A percentile compares a stretch with the other conserved stretches of the same genome.
phyloP scores from a whole-genome alignment of 495 filamentous ascomycete genomes.

The Penicillium longicatenatum region DNA sequence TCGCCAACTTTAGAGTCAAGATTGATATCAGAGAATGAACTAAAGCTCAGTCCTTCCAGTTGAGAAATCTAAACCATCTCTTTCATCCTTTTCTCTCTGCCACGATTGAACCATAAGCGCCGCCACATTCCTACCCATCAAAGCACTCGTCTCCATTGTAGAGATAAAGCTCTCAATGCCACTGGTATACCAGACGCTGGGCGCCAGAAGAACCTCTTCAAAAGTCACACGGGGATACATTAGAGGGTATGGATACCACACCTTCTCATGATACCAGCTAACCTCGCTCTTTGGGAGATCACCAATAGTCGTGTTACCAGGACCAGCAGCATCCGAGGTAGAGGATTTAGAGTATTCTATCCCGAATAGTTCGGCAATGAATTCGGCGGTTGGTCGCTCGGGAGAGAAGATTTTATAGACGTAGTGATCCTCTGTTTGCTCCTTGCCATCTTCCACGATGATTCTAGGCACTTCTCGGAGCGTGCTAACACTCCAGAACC shows the following conservation, averaged over 20 bases:
- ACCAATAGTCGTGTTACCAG: constrained; percentile 30
- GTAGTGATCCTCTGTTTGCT: constrained; percentile 58
- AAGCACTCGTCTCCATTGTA: constrained; percentile 95
- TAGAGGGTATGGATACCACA: constrained; percentile 86
- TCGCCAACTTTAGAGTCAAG: background rate
- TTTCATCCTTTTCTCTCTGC: constrained; percentile 43
- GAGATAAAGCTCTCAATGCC: constrained; percentile 95
- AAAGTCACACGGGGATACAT: constrained; percentile 82
- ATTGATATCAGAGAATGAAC: background rate
- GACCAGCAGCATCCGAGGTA: constrained; percentile 7
- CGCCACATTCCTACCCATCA: constrained; percentile 97
- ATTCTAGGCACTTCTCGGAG: constrained; percentile 65
- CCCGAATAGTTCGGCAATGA: constrained; percentile 54
- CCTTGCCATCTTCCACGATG: constrained; percentile 36
- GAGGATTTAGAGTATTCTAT: constrained; percentile 25
- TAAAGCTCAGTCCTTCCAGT: constrained; percentile 21
- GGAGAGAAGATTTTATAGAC: constrained; percentile 98
- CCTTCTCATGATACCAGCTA: constrained; percentile 75
- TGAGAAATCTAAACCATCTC: background rate
- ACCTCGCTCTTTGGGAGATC: constrained; percentile 54
- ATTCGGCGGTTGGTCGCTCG: constrained; percentile 59
- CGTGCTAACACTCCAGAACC: constrained; percentile 87
- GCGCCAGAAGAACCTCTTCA: constrained; percentile 71
- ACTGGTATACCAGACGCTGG: constrained; percentile 80
- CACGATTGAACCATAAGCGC: constrained; percentile 70